These are phyloP conservation scores for Schwanniomyces yamadae DNA, from an alignment of 805 yeast species.

Conservation along the genomic window DNA sequence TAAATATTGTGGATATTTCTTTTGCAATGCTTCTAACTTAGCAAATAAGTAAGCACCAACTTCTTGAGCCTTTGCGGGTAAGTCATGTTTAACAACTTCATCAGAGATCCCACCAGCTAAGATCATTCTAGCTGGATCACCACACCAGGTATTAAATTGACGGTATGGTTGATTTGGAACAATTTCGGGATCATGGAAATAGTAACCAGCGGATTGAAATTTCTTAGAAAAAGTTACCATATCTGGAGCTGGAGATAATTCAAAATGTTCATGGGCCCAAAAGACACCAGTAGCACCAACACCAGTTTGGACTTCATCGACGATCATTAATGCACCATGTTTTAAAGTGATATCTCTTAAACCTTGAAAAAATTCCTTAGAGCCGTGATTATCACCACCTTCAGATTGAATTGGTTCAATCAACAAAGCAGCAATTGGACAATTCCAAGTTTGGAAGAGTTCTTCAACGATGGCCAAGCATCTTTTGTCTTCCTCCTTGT, in stretches of 20 bases:
- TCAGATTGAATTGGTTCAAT: slow-evolving; percentile 69
- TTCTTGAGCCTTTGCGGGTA: slow-evolving; percentile 52
- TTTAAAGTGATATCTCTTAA: slow-evolving; percentile 59
- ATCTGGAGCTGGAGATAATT: slow-evolving; percentile 61
- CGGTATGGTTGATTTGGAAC: slow-evolving; percentile 63
- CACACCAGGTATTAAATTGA: slow-evolving; percentile 80
- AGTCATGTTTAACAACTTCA: slow-evolving; percentile 61
- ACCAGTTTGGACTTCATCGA: slow-evolving; percentile 76
- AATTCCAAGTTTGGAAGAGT: slow-evolving; percentile 61
- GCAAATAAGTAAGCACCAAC: slow-evolving; percentile 68
- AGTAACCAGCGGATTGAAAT: slow-evolving; percentile 73
- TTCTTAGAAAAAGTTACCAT: slow-evolving; percentile 71
- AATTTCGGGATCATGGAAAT: slow-evolving; percentile 56
- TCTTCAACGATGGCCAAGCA: slow-evolving; percentile 77
- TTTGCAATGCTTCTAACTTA: slow-evolving; percentile 52
- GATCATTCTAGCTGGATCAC: slow-evolving; percentile 68
- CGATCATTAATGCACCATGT: slow-evolving; percentile 57
- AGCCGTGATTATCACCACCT: slow-evolving; percentile 76
- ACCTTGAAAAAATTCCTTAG: slow-evolving; percentile 59
- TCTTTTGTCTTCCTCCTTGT: slow-evolving; percentile 75
- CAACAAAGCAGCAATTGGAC: slow-evolving; percentile 66
- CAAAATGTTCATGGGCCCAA: slow-evolving; percentile 74
- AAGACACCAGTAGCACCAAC: slow-evolving; percentile 71
- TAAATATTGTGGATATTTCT: slow-evolving; percentile 52
- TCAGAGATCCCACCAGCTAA: slow-evolving; percentile 71